Percentiles rank a stretch among this genome's conserved stretches.
These are phyloP conservation scores for Solanum chiquidenum DNA, from an alignment of 257 asterid genomes.

Conservation along the genomic window DNA sequence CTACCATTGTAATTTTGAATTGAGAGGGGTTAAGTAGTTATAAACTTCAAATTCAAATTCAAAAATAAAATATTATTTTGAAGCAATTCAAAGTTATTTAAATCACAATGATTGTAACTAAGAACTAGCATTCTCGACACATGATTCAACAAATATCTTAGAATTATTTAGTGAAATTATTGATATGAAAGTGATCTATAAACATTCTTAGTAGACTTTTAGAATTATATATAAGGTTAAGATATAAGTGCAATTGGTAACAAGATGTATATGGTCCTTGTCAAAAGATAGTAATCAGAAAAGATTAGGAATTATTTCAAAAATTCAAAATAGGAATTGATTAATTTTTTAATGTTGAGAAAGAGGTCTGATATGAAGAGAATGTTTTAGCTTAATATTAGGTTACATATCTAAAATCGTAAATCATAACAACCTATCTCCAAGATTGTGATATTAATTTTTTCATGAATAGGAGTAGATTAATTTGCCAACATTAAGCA, in stretches of 20 bases:
- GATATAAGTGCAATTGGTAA: neutral
- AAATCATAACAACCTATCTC: fast-evolving
- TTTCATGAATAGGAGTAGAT: too few species aligned
- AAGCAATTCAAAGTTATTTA: neutral
- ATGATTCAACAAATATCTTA: neutral
- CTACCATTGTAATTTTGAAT: neutral
- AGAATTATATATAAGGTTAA: neutral
- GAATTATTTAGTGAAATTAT: too few species aligned
- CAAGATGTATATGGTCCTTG: neutral
- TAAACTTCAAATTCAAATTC: neutral
- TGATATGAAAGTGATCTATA: neutral
- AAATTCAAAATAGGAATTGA: fast-evolving
- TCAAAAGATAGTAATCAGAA: neutral
- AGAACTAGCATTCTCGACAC: neutral
- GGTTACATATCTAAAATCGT: neutral
- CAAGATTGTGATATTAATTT: neutral
- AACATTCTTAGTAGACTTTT: neutral
- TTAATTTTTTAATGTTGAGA: too few species aligned
- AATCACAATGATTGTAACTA: neutral
- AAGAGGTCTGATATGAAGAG: neutral
- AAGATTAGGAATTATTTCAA: neutral
- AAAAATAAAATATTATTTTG: neutral
- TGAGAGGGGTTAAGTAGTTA: neutral
- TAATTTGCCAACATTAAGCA: neutral
- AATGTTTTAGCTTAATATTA: neutral